A percentile compares a stretch with the other conserved stretches of the same genome.
Evolutionary conservation across 257 asterid genomes (phyloP).

Genomic region (Solanum paucissectum): DNA sequence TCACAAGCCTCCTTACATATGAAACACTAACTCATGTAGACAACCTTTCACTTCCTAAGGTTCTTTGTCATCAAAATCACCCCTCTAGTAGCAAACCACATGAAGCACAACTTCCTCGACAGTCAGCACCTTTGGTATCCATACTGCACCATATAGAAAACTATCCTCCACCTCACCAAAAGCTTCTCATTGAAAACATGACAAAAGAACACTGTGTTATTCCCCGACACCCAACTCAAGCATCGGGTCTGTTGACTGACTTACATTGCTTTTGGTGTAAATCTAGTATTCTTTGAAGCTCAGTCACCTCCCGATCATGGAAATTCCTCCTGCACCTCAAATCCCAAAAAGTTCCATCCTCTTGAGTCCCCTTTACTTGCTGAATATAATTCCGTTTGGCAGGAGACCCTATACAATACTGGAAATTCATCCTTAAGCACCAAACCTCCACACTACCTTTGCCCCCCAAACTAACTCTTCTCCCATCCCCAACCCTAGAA

Average conservation of each 20-base stretch:
- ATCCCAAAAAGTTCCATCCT: background rate
- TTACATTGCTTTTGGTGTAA: background rate
- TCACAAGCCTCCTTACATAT: background rate
- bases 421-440: background rate
- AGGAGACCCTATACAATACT: background rate
- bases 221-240: background rate
- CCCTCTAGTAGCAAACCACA: background rate
- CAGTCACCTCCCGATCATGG: background rate
- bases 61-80: background rate
- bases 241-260: background rate
- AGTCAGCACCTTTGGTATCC: background rate
- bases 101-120: background rate
- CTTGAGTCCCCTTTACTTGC: background rate
- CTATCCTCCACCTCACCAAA: background rate
- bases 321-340: background rate
- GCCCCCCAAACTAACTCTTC: background rate
- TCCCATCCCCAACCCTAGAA: background rate
- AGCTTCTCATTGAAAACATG: background rate
- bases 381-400: background rate
- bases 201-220: background rate
- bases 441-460: background rate
- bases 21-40: background rate
- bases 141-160: background rate
- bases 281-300: background rate
- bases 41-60: background rate